Conservation (phyloP, 1,284 basidiomycete species). For the Peniophora sp. region DNA sequence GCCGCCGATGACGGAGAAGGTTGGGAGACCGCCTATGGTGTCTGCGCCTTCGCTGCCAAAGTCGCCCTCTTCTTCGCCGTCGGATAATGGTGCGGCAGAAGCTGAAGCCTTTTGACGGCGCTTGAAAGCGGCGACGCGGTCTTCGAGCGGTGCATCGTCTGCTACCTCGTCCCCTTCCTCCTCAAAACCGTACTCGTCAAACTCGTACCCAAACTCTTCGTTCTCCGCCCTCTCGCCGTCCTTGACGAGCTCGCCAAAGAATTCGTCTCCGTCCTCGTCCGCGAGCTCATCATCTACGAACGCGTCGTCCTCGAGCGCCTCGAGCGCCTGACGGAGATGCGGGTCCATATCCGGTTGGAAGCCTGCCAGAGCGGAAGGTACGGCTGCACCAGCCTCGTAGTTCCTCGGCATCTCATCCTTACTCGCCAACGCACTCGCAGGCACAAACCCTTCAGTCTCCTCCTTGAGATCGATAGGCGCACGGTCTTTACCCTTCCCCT, state of each 20-base stretch:
- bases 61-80: constrained; percentile 40
- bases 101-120: constrained; percentile 31
- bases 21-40: constrained; percentile 67
- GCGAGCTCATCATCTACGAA: constrained; percentile 75
- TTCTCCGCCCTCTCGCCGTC: constrained; percentile 61
- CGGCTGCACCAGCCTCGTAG: constrained; percentile 65
- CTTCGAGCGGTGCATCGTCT: constrained; percentile 53
- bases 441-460: no score
- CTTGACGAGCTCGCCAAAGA: constrained; percentile 66
- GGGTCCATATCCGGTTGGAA: constrained; percentile 97
- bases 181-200: constrained; percentile 52
- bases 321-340: constrained; percentile 86
- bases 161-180: constrained; percentile 19
- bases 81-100: constrained; percentile 12
- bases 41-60: constrained; percentile 70
- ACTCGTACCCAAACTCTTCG: constrained; percentile 59
- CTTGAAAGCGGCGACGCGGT: constrained; percentile 75
- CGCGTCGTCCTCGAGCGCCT: constrained; percentile 94
- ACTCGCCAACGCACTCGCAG: constrained; percentile 69
- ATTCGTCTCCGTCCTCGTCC: constrained; percentile 36
- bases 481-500: constrained; percentile 30
- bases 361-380: constrained; percentile 81
- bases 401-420: constrained; percentile 65
- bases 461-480: constrained; percentile 31
- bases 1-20: constrained; percentile 68